phyloP scores from a whole-genome alignment of 2,329 filamentous ascomycete genomes.

The Plectosphaerella sp. region DNA sequence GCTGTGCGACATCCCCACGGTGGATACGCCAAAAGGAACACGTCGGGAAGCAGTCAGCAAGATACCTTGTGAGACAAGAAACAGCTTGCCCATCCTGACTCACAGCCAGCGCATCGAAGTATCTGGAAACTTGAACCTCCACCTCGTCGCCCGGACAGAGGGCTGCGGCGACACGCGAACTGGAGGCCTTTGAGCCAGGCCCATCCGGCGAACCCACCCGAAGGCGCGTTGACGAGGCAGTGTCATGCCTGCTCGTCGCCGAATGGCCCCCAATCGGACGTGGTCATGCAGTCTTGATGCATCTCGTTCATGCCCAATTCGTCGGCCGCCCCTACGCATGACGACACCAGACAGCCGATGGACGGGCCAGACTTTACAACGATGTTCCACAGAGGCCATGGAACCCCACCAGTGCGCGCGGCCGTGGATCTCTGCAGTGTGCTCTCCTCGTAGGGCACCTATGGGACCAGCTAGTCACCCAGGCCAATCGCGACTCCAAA shows the following conservation, averaged over 20 bases:
- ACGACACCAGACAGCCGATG: not conserved
- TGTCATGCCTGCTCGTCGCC: not conserved
- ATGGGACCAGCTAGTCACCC: no score
- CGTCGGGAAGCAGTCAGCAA: not conserved
- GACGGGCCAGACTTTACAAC: not conserved
- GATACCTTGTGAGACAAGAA: no score
- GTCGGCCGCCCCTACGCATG: not conserved
- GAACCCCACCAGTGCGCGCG: not conserved
- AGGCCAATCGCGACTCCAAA: not conserved
- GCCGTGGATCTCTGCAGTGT: not conserved
- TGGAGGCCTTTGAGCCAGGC: not conserved
- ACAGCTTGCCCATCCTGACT: not conserved
- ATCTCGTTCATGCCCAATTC: conserved; percentile 3
- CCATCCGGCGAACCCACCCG: no score
- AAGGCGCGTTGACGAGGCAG: not conserved
- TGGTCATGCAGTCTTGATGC: conserved; percentile 1
- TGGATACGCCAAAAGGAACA: not conserved
- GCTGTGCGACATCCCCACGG: not conserved
- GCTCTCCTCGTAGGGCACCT: no score
- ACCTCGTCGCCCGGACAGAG: not conserved
- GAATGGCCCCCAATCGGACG: conserved; percentile 1
- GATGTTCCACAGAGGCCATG: not conserved
- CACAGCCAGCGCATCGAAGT: not conserved
- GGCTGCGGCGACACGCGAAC: not conserved
- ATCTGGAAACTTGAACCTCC: not conserved